Evolutionary conservation across 2,329 filamentous ascomycete species (phyloP), one percentile per base, ranked within the genome.

Genomic region (Colletotrichum falcatum): DNA sequence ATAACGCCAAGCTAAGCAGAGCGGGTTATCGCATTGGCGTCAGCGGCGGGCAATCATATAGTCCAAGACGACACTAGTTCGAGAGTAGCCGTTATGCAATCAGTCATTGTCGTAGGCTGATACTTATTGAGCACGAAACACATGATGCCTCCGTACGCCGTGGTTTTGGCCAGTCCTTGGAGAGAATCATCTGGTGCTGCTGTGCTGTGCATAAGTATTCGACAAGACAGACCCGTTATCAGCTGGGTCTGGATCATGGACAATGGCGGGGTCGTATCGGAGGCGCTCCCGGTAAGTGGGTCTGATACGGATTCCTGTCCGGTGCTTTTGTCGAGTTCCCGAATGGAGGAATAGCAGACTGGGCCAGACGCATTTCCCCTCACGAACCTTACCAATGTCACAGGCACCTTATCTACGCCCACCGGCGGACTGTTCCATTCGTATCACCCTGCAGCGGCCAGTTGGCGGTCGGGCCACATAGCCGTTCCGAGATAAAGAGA

Each of bases 251-350:
- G 30, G 51, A 23, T 62, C 55, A 53, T 37, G 28, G 35, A 6
- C 26, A 26, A 67, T 30, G 46, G 59, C 37, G 58, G 66, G 67
- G 51, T 62, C 58, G 53, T 6, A 71, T 71, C 68, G 68, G 68
- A 63, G 68, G 59, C 44, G 64, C 59, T 54, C 39, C 68, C 68
- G 68, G 64, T 39, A 59, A 68, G 68, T 71, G 65, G 65, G 48
- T 59, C 68, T 35, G 55, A 49, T 60, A 60, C 68, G 64, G 65
- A 67, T 46, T 33, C 68, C 44, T 59, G 44, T 54, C 68, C 68
- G 68, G 65, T 71, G 30, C 37, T 53, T 33, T 42, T 12, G 12
- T 39, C 42, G 33, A 66, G 30, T 49, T 59, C 44, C 65, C 51
- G 39, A 56, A 46, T 33, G 30, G 59, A 51, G 30, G 35, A 53